Evolutionary conservation across 2,329 filamentous ascomycete genomes (phyloP).

Genomic region (Dothistroma septosporum): DNA sequence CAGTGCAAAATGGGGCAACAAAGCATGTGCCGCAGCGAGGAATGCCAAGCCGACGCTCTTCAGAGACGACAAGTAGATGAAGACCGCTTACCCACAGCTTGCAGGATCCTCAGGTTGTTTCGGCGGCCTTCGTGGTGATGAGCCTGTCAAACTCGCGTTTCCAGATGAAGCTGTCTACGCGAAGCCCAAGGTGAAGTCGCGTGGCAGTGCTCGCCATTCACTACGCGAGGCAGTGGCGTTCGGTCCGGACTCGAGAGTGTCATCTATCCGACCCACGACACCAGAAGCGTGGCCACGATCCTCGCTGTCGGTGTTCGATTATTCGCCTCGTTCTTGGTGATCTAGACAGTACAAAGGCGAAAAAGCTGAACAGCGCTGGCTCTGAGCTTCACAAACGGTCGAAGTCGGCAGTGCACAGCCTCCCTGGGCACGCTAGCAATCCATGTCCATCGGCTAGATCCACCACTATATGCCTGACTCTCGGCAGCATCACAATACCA

Average conservation of each 20-base stretch:
- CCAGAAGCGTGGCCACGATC: neutral
- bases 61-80: neutral
- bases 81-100: neutral
- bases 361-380: neutral
- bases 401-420: neutral
- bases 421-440: neutral
- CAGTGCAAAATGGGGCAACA: neutral
- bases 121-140: neutral
- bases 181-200: neutral
- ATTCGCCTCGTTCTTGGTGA: neutral
- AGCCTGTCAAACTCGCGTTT: neutral
- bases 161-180: neutral
- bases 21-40: neutral
- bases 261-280: neutral
- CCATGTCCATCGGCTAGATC: neutral
- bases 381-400: neutral
- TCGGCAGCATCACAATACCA: neutral
- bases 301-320: neutral
- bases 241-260: neutral
- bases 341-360: neutral
- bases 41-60: neutral
- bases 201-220: neutral
- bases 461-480: neutral
- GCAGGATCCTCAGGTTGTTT: neutral
- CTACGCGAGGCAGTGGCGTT: neutral